These are phyloP conservation scores for Curvularia hawaiiensis DNA, from an alignment of 2,329 filamentous ascomycete genomes.

Conservation along the genomic window DNA sequence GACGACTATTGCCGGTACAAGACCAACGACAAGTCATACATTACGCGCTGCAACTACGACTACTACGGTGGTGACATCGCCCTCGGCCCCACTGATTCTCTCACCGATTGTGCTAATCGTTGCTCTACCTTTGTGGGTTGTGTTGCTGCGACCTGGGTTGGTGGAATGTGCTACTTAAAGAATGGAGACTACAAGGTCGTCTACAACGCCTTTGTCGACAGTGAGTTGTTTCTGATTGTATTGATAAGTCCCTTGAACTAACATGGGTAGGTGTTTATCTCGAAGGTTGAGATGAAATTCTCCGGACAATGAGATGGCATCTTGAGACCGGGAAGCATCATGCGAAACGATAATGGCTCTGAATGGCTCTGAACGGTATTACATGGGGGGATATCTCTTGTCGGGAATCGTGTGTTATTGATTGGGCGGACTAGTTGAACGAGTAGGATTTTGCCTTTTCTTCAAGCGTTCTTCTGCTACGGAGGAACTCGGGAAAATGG, in stretches of 20 bases:
- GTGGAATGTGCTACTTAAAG: constrained; percentile 15
- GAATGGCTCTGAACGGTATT: not conserved
- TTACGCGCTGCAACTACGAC: constrained; percentile 15
- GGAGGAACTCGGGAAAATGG: not conserved
- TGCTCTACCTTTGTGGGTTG: constrained; percentile 8
- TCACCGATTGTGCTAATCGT: constrained; percentile 7
- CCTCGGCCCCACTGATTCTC: not conserved
- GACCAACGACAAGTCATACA: constrained; percentile 4
- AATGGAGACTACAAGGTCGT: constrained; percentile 1
- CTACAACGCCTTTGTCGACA: constrained; percentile 8
- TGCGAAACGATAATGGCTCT: not conserved
- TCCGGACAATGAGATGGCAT: not conserved
- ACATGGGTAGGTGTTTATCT: constrained; percentile 5
- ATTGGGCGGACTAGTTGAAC: not conserved
- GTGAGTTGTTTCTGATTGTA: constrained; percentile 1
- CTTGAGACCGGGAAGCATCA: not conserved
- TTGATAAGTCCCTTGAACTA: not conserved
- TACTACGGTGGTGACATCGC: constrained; percentile 17
- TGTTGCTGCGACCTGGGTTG: constrained; percentile 9
- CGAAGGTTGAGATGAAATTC: not conserved
- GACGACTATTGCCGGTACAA: constrained; percentile 15
- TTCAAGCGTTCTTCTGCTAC: not conserved
- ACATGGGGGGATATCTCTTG: not conserved
- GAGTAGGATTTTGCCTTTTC: not conserved
- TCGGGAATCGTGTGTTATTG: not conserved